Evolutionary conservation across 106 monocot genomes (phyloP).

Genomic region (Ottelia alismoides): DNA sequence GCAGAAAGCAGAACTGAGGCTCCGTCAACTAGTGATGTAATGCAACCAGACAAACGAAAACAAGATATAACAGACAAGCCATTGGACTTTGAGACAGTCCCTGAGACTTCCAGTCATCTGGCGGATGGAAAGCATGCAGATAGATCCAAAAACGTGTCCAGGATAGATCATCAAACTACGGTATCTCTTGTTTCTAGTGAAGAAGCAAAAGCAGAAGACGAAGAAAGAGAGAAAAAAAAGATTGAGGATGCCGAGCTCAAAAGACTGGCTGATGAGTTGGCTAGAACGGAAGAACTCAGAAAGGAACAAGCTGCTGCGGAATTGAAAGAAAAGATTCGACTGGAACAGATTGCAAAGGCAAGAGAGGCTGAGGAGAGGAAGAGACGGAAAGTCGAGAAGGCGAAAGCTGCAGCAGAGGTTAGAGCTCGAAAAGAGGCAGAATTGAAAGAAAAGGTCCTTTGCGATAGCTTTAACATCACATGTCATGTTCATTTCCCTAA

Average conservation of each 20-base stretch:
- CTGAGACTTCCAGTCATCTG: conserved; percentile 7
- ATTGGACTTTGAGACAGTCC: conserved; percentile 1
- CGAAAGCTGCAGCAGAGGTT: conserved; percentile 49
- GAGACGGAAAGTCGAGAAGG: conserved; percentile 52
- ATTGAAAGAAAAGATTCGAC: conserved; percentile 41
- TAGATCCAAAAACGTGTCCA: conserved; percentile 16
- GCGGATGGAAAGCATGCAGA: conserved; percentile 11
- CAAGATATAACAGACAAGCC: not conserved
- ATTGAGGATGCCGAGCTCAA: conserved; percentile 29
- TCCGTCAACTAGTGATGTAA: not conserved
- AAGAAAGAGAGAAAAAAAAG: conserved; percentile 19
- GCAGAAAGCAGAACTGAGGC: too few species aligned
- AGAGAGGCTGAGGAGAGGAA: conserved; percentile 91
- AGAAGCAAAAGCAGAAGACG: conserved; percentile 13
- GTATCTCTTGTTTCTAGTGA: not conserved
- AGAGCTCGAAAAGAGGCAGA: conserved; percentile 72
- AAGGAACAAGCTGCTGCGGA: conserved; percentile 44
- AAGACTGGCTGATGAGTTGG: conserved; percentile 25
- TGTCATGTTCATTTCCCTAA: too few species aligned
- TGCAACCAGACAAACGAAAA: conserved; percentile 5
- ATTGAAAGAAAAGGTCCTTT: conserved; percentile 49
- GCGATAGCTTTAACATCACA: not conserved
- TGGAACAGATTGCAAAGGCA: conserved; percentile 85
- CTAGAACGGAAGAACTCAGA: conserved; percentile 27
- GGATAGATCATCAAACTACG: conserved; percentile 1